phyloP scores from a whole-genome alignment of 768 basidiomycete species.

The Termitomyces titanicus region DNA sequence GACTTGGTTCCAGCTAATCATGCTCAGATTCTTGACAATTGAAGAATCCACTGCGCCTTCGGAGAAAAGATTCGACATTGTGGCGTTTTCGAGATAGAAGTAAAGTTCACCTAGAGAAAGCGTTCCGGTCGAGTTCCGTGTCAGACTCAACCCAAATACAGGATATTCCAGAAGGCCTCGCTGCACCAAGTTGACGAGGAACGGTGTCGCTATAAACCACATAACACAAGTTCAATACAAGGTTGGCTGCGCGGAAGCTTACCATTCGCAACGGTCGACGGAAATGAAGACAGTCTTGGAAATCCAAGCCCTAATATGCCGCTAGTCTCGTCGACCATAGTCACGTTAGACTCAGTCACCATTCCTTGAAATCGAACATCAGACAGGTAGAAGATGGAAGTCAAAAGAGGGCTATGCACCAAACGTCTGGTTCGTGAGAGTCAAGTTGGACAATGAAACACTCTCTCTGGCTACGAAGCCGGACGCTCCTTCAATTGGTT shows the following conservation, averaged over 20 bases:
- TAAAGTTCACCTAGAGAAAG: conserved; percentile 54
- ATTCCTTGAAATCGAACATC: conserved; percentile 39
- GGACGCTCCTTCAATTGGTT: conserved; percentile 42
- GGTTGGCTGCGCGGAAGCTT: background rate
- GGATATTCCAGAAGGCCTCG: conserved; percentile 69
- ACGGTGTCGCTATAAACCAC: conserved; percentile 54
- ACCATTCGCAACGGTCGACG: conserved; percentile 45
- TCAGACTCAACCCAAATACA: conserved; percentile 68
- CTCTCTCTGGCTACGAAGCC: conserved; percentile 73
- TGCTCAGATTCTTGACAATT: conserved; percentile 54
- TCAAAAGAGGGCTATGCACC: conserved; percentile 38
- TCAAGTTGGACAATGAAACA: conserved; percentile 56
- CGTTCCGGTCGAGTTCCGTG: conserved; percentile 54
- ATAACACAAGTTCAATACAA: background rate
- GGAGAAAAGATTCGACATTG: background rate
- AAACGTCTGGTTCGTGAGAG: conserved; percentile 58
- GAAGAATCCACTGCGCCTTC: conserved; percentile 74
- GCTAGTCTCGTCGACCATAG: conserved; percentile 59
- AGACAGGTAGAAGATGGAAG: background rate
- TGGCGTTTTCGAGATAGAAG: background rate
- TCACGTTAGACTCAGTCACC: conserved; percentile 58
- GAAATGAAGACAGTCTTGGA: conserved; percentile 64
- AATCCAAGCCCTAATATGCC: conserved; percentile 78
- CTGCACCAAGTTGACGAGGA: conserved; percentile 59
- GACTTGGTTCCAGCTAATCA: conserved; percentile 72